Conservation (phyloP, 306 rosid genomes). For the Medicago lupulina region DNA sequence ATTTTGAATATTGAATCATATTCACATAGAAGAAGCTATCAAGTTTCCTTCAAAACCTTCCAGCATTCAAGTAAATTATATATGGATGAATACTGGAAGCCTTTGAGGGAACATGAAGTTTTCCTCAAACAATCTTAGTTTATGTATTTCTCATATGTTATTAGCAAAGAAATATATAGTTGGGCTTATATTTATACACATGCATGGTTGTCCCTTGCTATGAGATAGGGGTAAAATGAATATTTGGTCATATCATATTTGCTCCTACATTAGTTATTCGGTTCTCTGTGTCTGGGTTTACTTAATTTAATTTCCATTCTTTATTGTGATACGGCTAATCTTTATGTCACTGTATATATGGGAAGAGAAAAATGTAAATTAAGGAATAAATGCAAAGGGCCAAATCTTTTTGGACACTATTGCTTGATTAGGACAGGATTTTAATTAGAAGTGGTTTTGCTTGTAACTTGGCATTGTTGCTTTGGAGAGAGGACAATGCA, state of each 20-base stretch:
- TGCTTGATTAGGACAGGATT: neutral
- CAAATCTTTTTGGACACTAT: neutral
- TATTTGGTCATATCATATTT: conserved; percentile 16
- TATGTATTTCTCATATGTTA: neutral
- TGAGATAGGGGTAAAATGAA: conserved; percentile 10
- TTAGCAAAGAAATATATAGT: neutral
- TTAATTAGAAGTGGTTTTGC: neutral
- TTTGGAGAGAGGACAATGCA: neutral
- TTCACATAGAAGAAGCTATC: conserved; percentile 29
- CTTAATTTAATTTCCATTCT: conserved; percentile 28
- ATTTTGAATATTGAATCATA: conserved; percentile 12
- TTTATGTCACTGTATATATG: conserved; percentile 13
- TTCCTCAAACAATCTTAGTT: conserved; percentile 31
- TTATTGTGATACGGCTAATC: conserved; percentile 18
- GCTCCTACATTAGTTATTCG: neutral
- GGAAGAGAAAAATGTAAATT: neutral
- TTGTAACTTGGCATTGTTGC: neutral
- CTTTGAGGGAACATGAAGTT: conserved; percentile 47
- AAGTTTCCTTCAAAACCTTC: conserved; percentile 32
- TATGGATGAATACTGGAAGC: conserved; percentile 42
- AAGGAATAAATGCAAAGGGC: neutral
- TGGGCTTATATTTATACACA: conserved; percentile 40
- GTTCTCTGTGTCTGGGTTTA: conserved; percentile 20
- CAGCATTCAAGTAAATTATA: conserved; percentile 30
- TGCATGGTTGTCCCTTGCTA: conserved; percentile 34